A percentile compares a stretch with the other conserved stretches of the same genome.
phyloP scores from a whole-genome alignment of 805 yeast species.

The Wickerhamiella sergipiensis region DNA sequence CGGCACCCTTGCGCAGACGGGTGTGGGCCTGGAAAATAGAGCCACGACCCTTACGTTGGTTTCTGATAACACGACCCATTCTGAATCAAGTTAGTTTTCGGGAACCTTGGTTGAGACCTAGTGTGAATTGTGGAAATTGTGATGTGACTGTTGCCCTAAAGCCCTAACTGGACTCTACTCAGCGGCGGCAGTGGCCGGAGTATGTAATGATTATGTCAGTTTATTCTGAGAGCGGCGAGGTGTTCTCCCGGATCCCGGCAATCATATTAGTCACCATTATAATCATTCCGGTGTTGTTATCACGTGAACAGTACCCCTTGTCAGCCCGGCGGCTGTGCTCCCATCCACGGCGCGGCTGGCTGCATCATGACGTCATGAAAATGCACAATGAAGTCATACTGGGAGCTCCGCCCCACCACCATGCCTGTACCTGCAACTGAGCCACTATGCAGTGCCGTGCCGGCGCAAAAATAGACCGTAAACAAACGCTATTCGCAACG shows the following conservation, averaged over 20 bases:
- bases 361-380: no score
- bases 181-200: no score
- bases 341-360: background rate
- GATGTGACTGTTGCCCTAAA: constrained; percentile 1
- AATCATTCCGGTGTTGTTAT: no score
- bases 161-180: no score
- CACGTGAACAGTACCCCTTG: background rate
- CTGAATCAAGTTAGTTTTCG: background rate
- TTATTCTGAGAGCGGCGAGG: no score
- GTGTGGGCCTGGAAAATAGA: constrained; percentile 99
- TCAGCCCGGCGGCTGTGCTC: background rate
- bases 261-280: no score
- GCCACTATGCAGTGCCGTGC: background rate
- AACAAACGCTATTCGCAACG: background rate
- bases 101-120: background rate
- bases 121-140: background rate
- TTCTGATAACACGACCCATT: constrained; percentile 71
- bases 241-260: no score
- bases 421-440: background rate
- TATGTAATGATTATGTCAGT: no score
- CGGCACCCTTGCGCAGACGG: constrained; percentile 99
- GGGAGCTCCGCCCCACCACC: background rate
- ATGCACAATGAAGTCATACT: background rate
- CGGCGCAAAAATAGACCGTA: background rate
- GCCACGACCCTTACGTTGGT: constrained; percentile 99